Percentiles rank a stretch among this genome's conserved stretches.
Conservation (phyloP, 768 basidiomycete genomes). For the Boletus rubropictus region DNA sequence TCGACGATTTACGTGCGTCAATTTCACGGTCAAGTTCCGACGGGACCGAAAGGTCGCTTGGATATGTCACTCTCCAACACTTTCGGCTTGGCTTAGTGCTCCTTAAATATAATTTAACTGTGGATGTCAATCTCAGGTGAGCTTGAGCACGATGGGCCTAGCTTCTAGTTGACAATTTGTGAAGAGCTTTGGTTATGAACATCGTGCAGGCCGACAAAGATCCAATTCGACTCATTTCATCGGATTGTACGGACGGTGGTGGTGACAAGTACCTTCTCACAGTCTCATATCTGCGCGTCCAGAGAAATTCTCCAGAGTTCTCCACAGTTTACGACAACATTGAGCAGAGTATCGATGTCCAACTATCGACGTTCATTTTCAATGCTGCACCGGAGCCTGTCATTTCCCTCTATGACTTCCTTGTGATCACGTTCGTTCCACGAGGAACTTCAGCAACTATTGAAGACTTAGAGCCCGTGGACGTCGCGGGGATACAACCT, state of each 20-base stretch:
- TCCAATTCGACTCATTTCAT: conserved; percentile 63
- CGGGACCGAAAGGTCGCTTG: conserved; percentile 66
- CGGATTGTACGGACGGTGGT: conserved; percentile 39
- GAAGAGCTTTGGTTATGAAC: conserved; percentile 70
- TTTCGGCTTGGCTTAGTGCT: conserved; percentile 73
- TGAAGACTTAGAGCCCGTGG: conserved; percentile 8
- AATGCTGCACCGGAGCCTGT: conserved; percentile 87
- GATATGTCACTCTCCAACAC: conserved; percentile 69
- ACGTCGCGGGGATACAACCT: not conserved
- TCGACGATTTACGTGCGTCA: conserved; percentile 74
- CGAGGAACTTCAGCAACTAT: conserved; percentile 9
- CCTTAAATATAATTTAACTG: conserved; percentile 80
- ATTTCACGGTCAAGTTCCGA: conserved; percentile 64
- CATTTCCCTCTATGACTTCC: conserved; percentile 87
- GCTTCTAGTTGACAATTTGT: conserved; percentile 7
- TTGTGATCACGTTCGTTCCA: conserved; percentile 94
- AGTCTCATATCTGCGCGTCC: conserved; percentile 73
- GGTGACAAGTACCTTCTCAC: conserved; percentile 64
- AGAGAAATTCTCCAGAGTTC: conserved; percentile 84
- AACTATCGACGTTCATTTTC: conserved; percentile 87
- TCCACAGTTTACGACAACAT: conserved; percentile 71
- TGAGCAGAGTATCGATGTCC: conserved; percentile 82
- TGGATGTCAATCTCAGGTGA: conserved; percentile 75
- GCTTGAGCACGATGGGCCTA: conserved; percentile 3
- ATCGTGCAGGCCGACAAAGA: conserved; percentile 52